Base-by-base conservation (phyloP, 164 flowering plant genomes). In the Vitis labrusca region DNA sequence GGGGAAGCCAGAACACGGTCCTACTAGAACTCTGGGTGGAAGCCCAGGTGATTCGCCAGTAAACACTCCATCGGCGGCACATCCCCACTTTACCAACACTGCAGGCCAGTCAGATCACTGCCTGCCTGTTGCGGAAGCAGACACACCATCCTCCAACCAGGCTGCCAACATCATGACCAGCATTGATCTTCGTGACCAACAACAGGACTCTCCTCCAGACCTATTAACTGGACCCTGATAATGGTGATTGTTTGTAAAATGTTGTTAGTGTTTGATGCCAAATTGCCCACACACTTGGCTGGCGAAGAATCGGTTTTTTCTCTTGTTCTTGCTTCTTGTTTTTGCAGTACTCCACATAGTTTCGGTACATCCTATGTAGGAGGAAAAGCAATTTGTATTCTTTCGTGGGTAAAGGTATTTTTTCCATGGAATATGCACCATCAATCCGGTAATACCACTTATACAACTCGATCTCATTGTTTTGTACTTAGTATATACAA, bases 1-100 rank as follows among this genome's bases (percentile, higher is more conserved):
- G 9, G 79, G 68, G 32, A 77, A 68, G 64, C 50, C 74, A n/a
- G 69, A 48, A 27, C 48, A 10, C 44, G 3, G 73, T 52, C 59
- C 70, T 4, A 71, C 78, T 1, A 73, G 67, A 67, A 80, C 82
- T 13, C 68, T 79, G 60, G 88, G 85, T 5, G 82, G 81, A 66
- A 79, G 80, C 73, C 86, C 88, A 0, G 68, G 10, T 29, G 76
- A 65, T 9, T 82, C 90, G 1, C 85, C 85, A 0, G 48, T n/a
- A 16, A 70, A 55, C 2, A 68, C 85, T 63, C 74, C 77, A 3
- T 0, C 17, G 30, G 52, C 53, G 50, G 19, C 67, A 48, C 72
- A 64, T 11, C 68, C 55, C 19, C 72, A 76, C 10, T 61, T 75
- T 30, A 73, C 66, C 63, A 78, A 78, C 15, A 58, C 70, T 15